Conservation (phyloP, 495 filamentous ascomycete species). For the Tetracladium setigerum region DNA sequence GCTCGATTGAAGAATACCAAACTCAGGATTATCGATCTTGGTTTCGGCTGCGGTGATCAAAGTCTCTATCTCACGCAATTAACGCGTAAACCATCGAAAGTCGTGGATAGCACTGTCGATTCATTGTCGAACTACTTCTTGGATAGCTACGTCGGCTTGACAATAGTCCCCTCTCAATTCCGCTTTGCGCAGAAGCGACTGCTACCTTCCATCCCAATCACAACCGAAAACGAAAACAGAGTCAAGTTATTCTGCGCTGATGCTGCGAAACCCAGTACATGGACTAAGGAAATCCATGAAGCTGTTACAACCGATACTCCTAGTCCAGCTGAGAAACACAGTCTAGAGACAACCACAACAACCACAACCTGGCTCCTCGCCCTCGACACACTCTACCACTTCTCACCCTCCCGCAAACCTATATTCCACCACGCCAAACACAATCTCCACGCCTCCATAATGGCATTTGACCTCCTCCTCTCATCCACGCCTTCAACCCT, state of each 20-base stretch:
- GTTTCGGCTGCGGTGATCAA: constrained; percentile 45
- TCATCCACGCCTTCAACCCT: background rate
- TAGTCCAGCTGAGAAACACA: background rate
- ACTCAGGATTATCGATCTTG: constrained; percentile 36
- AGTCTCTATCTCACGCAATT: constrained; percentile 24
- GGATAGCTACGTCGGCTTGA: constrained; percentile 36
- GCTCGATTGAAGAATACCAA: background rate
- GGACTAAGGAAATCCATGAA: background rate
- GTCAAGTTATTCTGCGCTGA: constrained; percentile 2
- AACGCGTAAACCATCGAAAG: background rate
- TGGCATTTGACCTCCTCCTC: constrained; percentile 24
- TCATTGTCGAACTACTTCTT: constrained; percentile 14
- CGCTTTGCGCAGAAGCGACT: constrained; percentile 22
- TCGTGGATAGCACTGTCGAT: background rate
- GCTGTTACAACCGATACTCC: background rate
- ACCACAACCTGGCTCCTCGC: constrained; percentile 36
- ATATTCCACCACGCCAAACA: constrained; percentile 28
- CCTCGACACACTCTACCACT: constrained; percentile 44
- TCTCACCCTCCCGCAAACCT: constrained; percentile 35
- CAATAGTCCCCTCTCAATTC: constrained; percentile 27
- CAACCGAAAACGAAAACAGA: background rate
- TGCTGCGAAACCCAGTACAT: constrained; percentile 1
- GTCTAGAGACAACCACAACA: background rate
- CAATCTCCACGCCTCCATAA: constrained; percentile 33
- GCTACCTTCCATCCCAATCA: too few species aligned